Conservation (phyloP, 441 rosid species). For the Erysimum pusillum region DNA sequence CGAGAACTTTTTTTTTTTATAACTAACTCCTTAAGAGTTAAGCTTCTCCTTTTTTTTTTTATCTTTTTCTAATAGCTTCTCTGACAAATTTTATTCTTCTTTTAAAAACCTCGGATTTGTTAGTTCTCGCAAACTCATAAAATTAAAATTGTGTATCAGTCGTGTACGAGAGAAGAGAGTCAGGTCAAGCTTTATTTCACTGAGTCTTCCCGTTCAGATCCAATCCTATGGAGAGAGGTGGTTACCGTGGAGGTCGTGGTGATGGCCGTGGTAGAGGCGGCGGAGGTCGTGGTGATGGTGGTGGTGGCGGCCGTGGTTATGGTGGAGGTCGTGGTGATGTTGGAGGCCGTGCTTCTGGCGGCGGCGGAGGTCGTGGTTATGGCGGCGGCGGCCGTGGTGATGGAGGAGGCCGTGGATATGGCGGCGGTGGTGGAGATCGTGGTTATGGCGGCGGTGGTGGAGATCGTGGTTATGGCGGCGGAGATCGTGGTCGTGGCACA, state of each 20-base stretch:
- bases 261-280: slow-evolving; percentile 16
- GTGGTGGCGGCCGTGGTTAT: slow-evolving; percentile 11
- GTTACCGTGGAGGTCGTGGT: slow-evolving; percentile 39
- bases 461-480: slow-evolving; percentile 32
- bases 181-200: background rate
- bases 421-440: slow-evolving; percentile 12
- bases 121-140: background rate
- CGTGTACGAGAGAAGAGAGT: too few relatives aligned
- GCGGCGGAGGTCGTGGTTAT: slow-evolving; percentile 28
- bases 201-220: slow-evolving; percentile 41
- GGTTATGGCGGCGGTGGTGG: slow-evolving; percentile 32
- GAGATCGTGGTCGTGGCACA: slow-evolving; percentile 31
- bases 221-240: slow-evolving; percentile 65
- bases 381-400: slow-evolving; percentile 8
- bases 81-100: background rate
- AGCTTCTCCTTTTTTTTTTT: background rate
- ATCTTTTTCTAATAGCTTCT: background rate
- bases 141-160: too few relatives aligned
- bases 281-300: slow-evolving; percentile 6
- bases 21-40: background rate
- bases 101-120: too few relatives aligned
- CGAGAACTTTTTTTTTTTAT: background rate
- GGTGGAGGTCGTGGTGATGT: slow-evolving; percentile 4
- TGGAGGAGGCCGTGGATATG: slow-evolving; percentile 7
- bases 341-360: slow-evolving; percentile 32